Conservation (phyloP, 2,329 filamentous ascomycete genomes). For the Emericellopsis cladophorae region DNA sequence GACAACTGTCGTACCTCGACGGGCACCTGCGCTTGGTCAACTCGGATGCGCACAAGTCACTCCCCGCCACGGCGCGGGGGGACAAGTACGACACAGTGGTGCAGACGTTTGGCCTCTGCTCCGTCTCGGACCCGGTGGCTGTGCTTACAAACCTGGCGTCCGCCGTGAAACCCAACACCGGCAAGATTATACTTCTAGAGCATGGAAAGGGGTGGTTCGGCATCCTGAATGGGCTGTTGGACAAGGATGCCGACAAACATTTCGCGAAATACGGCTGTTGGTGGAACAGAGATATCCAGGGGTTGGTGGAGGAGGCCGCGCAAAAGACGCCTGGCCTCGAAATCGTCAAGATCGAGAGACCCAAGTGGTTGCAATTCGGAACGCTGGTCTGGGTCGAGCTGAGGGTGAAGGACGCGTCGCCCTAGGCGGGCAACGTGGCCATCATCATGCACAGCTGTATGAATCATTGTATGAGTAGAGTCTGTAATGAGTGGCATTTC, state of each 20-base stretch:
- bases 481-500: conserved; percentile 1
- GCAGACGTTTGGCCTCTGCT: conserved; percentile 54
- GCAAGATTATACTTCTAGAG: conserved; percentile 48
- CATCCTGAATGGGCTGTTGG: conserved; percentile 42
- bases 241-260: conserved; percentile 40
- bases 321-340: conserved; percentile 38
- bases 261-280: conserved; percentile 52
- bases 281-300: conserved; percentile 54
- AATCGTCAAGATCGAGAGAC: conserved; percentile 39
- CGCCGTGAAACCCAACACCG: conserved; percentile 37
- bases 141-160: conserved; percentile 41
- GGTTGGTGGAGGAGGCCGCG: conserved; percentile 36
- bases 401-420: conserved; percentile 6
- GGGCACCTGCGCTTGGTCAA: conserved; percentile 32
- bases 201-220: conserved; percentile 45
- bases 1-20: conserved; percentile 24
- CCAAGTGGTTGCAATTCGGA: conserved; percentile 38
- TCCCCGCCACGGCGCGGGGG: conserved; percentile 23
- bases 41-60: conserved; percentile 30
- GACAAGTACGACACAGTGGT: conserved; percentile 47
- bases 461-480: neutral
- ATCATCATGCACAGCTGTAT: too few species aligned
- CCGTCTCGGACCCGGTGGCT: conserved; percentile 40
- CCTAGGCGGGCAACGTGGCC: too few species aligned
- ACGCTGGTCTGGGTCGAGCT: conserved; percentile 49